Conservation (phyloP, 768 basidiomycete species). For the Fomitopsis serialis region DNA sequence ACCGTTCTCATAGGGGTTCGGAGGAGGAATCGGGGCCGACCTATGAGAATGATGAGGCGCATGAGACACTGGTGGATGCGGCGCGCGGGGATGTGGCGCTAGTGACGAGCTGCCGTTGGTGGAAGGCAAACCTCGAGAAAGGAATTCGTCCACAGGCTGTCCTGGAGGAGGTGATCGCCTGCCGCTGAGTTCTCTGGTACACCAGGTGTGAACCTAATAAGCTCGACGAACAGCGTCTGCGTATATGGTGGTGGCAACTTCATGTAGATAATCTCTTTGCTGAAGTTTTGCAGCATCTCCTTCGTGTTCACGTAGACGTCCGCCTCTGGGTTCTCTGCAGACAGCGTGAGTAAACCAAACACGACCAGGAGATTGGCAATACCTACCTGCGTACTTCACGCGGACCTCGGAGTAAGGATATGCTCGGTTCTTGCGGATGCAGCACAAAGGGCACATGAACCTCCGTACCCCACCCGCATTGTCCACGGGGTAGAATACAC, state of each 20-base stretch:
- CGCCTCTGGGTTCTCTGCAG: conserved; percentile 38
- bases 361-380: background rate
- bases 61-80: background rate
- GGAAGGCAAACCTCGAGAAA: background rate
- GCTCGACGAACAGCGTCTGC: conserved; percentile 70
- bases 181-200: conserved; percentile 36
- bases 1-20: background rate
- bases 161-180: conserved; percentile 18
- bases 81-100: background rate
- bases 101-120: conserved; percentile 11
- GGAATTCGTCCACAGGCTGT: conserved; percentile 16
- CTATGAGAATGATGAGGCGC: conserved; percentile 1
- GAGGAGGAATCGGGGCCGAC: conserved; percentile 3
- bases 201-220: conserved; percentile 57
- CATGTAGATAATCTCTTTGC: conserved; percentile 67
- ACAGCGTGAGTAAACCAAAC: conserved; percentile 14
- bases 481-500: conserved; percentile 66
- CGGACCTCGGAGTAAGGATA: conserved; percentile 77
- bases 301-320: conserved; percentile 68
- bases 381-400: conserved; percentile 57
- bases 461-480: conserved; percentile 22
- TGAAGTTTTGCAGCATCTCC: conserved; percentile 70
- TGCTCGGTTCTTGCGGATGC: conserved; percentile 62
- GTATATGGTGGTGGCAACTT: conserved; percentile 58
- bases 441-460: conserved; percentile 77